Percentiles rank a stretch among this genome's conserved stretches.
Evolutionary conservation across 495 filamentous ascomycete genomes (phyloP).

Genomic region (Daldinia concentrica): DNA sequence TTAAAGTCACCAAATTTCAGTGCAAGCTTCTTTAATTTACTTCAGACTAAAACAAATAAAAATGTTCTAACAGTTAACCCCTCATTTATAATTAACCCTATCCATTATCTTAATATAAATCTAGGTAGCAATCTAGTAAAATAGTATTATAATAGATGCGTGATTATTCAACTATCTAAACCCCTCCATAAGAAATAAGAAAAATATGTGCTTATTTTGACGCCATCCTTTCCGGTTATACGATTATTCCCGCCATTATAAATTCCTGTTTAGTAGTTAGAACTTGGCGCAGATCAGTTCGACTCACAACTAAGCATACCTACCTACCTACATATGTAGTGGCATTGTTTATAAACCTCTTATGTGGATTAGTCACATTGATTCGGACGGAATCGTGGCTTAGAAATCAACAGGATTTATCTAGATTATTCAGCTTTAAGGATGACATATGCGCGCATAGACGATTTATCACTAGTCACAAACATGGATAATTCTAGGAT

Average conservation of each 20-base stretch:
- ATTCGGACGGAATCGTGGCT: conserved; percentile 9
- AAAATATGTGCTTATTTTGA: not conserved
- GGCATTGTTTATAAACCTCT: conserved; percentile 1
- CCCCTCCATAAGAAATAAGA: not conserved
- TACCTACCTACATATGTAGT: not conserved
- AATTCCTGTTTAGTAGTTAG: not conserved
- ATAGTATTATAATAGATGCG: not conserved
- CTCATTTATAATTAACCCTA: not conserved
- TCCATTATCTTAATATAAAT: not conserved
- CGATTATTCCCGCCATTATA: not conserved
- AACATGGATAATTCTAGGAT: not conserved
- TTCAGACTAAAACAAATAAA: not conserved
- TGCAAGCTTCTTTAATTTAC: not conserved
- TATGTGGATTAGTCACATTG: conserved; percentile 3
- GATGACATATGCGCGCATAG: conserved; percentile 7
- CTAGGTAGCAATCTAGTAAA: not conserved
- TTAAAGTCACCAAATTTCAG: not conserved
- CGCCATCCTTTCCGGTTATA: not conserved
- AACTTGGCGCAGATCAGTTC: not conserved
- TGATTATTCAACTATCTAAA: not conserved
- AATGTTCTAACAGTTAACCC: not conserved
- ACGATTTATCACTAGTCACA: not conserved
- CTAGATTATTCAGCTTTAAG: conserved; percentile 29
- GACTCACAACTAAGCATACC: not conserved
- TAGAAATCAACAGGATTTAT: conserved; percentile 28